A percentile compares a stretch with the other conserved stretches of the same genome.
Evolutionary conservation across 2,329 filamentous ascomycete species (phyloP).

Genomic region (Penicillium oxalicum): DNA sequence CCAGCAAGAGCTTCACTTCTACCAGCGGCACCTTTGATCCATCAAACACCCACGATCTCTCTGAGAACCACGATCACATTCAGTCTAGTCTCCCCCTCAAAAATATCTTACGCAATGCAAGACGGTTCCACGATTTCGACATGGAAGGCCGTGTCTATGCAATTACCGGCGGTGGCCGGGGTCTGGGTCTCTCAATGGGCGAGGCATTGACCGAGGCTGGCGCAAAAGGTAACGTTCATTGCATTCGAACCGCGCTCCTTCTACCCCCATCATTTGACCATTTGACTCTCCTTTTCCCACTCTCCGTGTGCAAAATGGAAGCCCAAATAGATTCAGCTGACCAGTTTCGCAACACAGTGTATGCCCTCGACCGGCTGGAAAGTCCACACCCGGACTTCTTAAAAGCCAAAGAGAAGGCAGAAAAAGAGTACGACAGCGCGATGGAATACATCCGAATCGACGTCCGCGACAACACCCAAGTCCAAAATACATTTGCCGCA

Average conservation of each 20-base stretch:
- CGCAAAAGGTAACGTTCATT: slow-evolving; percentile 34
- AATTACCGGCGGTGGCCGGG: slow-evolving; percentile 41
- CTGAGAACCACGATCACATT: slow-evolving; percentile 25
- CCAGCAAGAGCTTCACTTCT: slow-evolving; percentile 18
- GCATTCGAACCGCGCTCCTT: too few relatives aligned
- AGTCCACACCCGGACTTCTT: slow-evolving; percentile 42
- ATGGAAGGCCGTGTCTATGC: slow-evolving; percentile 38
- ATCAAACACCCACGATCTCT: slow-evolving; percentile 11
- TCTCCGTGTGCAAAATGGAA: too few relatives aligned
- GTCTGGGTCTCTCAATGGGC: slow-evolving; percentile 42
- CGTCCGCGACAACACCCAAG: slow-evolving; percentile 36
- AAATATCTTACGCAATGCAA: slow-evolving; percentile 18
- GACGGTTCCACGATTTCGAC: slow-evolving; percentile 41
- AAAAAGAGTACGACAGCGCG: slow-evolving; percentile 33
- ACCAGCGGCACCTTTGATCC: slow-evolving; percentile 12
- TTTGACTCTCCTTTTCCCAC: too few relatives aligned
- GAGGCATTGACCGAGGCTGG: slow-evolving; percentile 45
- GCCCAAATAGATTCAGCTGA: not conserved
- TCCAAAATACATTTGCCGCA: slow-evolving; percentile 31
- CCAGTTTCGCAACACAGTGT: slow-evolving; percentile 25
- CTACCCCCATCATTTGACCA: too few relatives aligned
- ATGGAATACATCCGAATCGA: slow-evolving; percentile 46
- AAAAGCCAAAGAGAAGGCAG: slow-evolving; percentile 32
- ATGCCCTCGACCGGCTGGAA: slow-evolving; percentile 44
- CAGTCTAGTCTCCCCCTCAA: slow-evolving; percentile 26